A percentile compares a stretch with the other conserved stretches of the same genome.
Conservation (phyloP, 208 protist species). For the Leptomonas pyrrhocoris region DNA sequence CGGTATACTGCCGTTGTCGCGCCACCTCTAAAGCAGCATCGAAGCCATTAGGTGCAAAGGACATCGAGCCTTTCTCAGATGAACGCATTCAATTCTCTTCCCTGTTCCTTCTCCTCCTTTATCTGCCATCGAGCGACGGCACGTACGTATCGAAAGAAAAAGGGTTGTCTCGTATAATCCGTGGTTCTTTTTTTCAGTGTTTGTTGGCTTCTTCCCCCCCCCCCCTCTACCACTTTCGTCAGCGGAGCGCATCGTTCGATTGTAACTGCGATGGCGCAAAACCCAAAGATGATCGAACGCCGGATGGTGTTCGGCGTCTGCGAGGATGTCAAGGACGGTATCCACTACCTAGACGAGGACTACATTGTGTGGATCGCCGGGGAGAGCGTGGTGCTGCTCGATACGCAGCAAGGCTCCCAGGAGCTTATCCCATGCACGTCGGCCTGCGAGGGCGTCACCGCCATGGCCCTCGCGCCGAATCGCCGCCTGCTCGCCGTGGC, state of each 20-base stretch:
- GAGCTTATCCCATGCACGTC: constrained; percentile 90
- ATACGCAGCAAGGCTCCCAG: constrained; percentile 91
- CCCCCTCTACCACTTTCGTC: background rate
- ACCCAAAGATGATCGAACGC: constrained; percentile 81
- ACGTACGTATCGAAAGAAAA: too few species aligned
- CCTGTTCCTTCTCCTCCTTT: too few species aligned
- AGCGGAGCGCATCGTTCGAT: background rate
- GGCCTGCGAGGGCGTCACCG: constrained; percentile 87
- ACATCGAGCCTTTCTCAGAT: too few species aligned
- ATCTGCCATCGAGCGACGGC: too few species aligned
- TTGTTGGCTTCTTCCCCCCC: constrained; percentile 11
- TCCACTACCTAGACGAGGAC: constrained; percentile 94
- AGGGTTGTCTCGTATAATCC: background rate
- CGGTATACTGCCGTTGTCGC: too few species aligned
- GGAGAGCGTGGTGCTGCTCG: constrained; percentile 91
- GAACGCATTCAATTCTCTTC: too few species aligned
- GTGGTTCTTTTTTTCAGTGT: background rate
- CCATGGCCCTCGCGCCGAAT: constrained; percentile 89
- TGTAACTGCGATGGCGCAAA: constrained; percentile 40
- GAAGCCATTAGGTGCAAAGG: too few species aligned
- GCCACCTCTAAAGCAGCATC: too few species aligned
- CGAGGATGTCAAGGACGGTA: constrained; percentile 91
- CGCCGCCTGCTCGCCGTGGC: constrained; percentile 94
- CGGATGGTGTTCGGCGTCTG: constrained; percentile 94
- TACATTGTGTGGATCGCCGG: constrained; percentile 93